Evolutionary conservation across 1,139 yeast species (phyloP).

Genomic region (Pichia sp.): DNA sequence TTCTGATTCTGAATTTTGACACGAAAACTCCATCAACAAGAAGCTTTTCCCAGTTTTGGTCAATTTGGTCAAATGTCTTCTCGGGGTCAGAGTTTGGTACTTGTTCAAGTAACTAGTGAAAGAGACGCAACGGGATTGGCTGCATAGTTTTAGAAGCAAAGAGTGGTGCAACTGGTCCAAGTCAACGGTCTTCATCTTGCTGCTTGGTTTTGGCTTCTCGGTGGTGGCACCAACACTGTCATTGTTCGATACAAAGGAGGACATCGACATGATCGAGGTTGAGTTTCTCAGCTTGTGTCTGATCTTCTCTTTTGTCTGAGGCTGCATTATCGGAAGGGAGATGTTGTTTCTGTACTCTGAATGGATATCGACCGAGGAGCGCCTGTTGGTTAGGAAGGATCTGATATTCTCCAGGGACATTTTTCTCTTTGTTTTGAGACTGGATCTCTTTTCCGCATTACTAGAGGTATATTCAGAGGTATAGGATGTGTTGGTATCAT

Average conservation of each 20-base stretch:
- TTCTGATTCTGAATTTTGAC: conserved; percentile 39
- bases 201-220: neutral
- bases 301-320: conserved; percentile 50
- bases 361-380: conserved; percentile 21
- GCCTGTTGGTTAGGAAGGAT: conserved; percentile 11
- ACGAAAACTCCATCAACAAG: conserved; percentile 42
- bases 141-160: conserved; percentile 36
- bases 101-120: conserved; percentile 31
- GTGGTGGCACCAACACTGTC: neutral
- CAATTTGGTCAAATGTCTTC: conserved; percentile 14
- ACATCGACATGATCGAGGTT: conserved; percentile 42
- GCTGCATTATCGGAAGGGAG: conserved; percentile 56
- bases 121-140: conserved; percentile 29
- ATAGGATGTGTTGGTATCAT: neutral
- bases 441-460: conserved; percentile 10
- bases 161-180: conserved; percentile 30
- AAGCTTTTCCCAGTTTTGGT: conserved; percentile 1
- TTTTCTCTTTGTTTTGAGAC: conserved; percentile 10
- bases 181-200: conserved; percentile 16
- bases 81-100: conserved; percentile 10
- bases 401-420: conserved; percentile 17
- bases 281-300: conserved; percentile 50
- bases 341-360: conserved; percentile 35
- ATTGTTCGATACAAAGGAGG: conserved; percentile 20
- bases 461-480: neutral